These are phyloP conservation scores for Fusarium algeriense DNA, from an alignment of 2,329 filamentous ascomycete species.

Conservation along the genomic window DNA sequence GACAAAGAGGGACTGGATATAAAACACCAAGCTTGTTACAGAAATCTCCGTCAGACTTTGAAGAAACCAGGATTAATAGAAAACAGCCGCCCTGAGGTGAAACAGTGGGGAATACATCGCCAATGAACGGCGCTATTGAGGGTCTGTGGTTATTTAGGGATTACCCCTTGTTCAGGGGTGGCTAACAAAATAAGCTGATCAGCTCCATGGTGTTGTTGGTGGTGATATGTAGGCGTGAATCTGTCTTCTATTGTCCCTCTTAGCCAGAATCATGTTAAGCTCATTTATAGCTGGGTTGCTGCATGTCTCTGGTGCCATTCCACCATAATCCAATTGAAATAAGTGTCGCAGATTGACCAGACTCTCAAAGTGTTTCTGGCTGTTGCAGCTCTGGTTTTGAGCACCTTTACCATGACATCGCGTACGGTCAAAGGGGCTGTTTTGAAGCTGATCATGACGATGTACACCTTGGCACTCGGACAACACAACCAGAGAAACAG, in stretches of 20 bases:
- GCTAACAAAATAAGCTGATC: constrained; percentile 3
- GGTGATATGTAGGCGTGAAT: not conserved
- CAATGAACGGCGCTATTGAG: constrained; percentile 24
- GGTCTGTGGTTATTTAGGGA: constrained; percentile 33
- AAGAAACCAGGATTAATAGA: constrained; percentile 21
- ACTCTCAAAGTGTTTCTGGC: constrained; percentile 25
- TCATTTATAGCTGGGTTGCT: constrained; percentile 23
- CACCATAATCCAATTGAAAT: constrained; percentile 27
- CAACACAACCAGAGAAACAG: not conserved
- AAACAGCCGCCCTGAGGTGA: constrained; percentile 29
- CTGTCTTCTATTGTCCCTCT: not conserved
- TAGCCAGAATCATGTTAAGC: constrained; percentile 11
- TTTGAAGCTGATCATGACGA: constrained; percentile 25
- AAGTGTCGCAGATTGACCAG: constrained; percentile 36
- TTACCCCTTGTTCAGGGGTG: constrained; percentile 24
- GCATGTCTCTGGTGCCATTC: constrained; percentile 7
- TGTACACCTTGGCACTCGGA: not conserved
- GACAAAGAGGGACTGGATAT: constrained; percentile 10
- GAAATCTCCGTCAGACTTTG: constrained; percentile 14
- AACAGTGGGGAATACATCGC: constrained; percentile 35
- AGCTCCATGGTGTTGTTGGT: not conserved
- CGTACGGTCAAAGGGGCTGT: constrained; percentile 12
- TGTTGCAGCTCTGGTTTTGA: constrained; percentile 38
- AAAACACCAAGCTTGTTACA: constrained; percentile 38
- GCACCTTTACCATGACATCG: constrained; percentile 2